Conservation (phyloP, 495 filamentous ascomycete genomes). For the Elaphomyces granulatus region DNA sequence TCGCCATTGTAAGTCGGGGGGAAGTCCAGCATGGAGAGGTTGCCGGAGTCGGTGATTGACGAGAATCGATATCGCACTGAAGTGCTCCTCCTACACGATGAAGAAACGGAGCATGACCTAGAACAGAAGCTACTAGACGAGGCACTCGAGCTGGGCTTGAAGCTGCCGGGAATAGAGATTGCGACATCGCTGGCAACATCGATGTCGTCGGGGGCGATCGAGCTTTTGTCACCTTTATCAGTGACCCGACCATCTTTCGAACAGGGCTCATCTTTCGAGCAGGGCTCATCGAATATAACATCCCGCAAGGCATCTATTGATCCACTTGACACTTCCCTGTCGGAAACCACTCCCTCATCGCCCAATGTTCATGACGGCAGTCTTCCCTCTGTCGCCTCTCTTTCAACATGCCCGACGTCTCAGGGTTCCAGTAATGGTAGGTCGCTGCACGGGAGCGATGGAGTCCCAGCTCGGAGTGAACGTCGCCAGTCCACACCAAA, state of each 20-base stretch:
- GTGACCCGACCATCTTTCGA: no score
- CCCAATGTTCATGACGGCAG: conserved; percentile 21
- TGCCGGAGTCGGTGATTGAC: conserved; percentile 11
- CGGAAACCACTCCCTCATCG: conserved; percentile 27
- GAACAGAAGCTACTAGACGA: conserved; percentile 27
- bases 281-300: not conserved
- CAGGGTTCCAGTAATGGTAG: conserved; percentile 24
- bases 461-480: not conserved
- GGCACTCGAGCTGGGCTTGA: conserved; percentile 26
- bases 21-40: not conserved
- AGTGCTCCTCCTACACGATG: conserved; percentile 22
- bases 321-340: conserved; percentile 14
- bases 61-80: conserved; percentile 27
- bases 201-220: conserved; percentile 24
- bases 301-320: conserved; percentile 2
- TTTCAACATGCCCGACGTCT: conserved; percentile 30
- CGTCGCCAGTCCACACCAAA: conserved; percentile 22
- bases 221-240: conserved; percentile 22
- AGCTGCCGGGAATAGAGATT: conserved; percentile 23
- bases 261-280: not conserved
- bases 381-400: conserved; percentile 27
- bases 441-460: conserved; percentile 1
- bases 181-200: conserved; percentile 29
- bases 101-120: conserved; percentile 23
- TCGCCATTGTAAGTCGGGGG: no score